phyloP scores from a whole-genome alignment of 2,329 filamentous ascomycete genomes.

The Sphaerulina vaccinii region DNA sequence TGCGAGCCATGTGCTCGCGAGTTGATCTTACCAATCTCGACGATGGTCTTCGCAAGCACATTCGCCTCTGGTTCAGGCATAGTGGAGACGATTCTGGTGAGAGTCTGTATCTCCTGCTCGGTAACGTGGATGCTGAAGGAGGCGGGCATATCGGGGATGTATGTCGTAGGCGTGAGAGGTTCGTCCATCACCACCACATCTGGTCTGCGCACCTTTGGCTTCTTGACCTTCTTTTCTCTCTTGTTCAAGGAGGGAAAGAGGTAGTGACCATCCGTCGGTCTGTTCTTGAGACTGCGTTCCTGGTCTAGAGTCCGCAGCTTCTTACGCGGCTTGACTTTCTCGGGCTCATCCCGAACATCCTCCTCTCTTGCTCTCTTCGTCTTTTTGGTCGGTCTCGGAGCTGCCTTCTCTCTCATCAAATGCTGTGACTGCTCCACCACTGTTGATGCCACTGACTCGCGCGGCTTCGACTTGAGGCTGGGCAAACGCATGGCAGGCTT shows the following conservation, averaged over 20 bases:
- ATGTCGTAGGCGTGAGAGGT: not conserved
- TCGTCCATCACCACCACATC: not conserved
- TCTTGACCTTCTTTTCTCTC: conserved; percentile 3
- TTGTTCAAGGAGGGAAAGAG: not conserved
- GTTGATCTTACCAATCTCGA: conserved; percentile 19
- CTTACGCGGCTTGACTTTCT: not conserved
- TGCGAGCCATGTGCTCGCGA: not conserved
- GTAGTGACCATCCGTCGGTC: conserved; percentile 1
- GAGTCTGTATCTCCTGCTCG: not conserved
- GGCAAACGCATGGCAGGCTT: not conserved
- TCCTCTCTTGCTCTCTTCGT: not conserved
- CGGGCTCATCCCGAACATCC: not conserved
- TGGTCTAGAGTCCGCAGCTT: conserved; percentile 14
- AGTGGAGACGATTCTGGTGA: conserved; percentile 4
- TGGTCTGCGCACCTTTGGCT: not conserved
- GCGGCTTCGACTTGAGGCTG: conserved; percentile 1
- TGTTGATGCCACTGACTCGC: not conserved
- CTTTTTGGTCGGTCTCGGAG: not conserved
- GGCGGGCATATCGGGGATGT: not conserved
- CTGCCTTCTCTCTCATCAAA: too few species aligned
- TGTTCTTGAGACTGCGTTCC: conserved; percentile 1
- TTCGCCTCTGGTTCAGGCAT: conserved; percentile 7
- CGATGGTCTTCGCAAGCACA: conserved; percentile 7
- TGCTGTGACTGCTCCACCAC: too few species aligned
- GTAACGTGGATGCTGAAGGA: conserved; percentile 2